A percentile compares a stretch with the other conserved stretches of the same genome.
Evolutionary conservation across 192 early-diverging fungal species (phyloP).

Genomic region (Pilobolus umbonatus): DNA sequence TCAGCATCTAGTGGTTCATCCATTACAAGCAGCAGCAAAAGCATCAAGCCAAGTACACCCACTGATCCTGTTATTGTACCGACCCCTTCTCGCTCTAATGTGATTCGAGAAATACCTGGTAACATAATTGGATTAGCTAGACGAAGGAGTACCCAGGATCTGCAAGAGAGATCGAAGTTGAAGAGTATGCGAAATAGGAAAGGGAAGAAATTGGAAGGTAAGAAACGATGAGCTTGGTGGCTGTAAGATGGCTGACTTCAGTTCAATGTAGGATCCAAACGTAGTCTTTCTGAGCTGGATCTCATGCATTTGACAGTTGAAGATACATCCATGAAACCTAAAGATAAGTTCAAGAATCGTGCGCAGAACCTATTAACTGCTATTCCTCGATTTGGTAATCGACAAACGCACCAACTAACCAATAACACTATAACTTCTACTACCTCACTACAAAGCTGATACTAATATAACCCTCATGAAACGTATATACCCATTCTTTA

Average conservation of each 20-base stretch:
- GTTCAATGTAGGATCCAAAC: constrained; percentile 6
- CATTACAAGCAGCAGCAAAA: not conserved
- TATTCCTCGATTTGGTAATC: constrained; percentile 19
- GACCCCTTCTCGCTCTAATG: constrained; percentile 13
- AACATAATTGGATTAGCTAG: constrained; percentile 20
- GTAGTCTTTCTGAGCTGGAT: constrained; percentile 22
- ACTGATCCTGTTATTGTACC: constrained; percentile 2
- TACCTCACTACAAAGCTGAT: too few species aligned
- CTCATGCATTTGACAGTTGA: constrained; percentile 6
- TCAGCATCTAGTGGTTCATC: not conserved
- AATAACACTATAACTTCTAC: too few species aligned
- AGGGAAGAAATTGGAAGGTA: constrained; percentile 10
- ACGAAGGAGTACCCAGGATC: constrained; percentile 28
- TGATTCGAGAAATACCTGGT: constrained; percentile 25
- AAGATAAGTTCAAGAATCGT: constrained; percentile 20
- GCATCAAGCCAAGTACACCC: not conserved
- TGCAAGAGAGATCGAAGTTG: constrained; percentile 4
- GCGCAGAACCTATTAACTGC: constrained; percentile 20
- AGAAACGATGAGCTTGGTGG: not conserved
- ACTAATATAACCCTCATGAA: too few species aligned
- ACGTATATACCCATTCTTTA: not conserved
- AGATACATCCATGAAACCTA: not conserved
- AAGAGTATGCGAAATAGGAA: constrained; percentile 6
- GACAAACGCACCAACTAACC: too few species aligned
- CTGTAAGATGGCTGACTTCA: not conserved